These are phyloP conservation scores for Warburgia ugandensis DNA, from an alignment of 164 flowering plant species.

Conservation along the genomic window DNA sequence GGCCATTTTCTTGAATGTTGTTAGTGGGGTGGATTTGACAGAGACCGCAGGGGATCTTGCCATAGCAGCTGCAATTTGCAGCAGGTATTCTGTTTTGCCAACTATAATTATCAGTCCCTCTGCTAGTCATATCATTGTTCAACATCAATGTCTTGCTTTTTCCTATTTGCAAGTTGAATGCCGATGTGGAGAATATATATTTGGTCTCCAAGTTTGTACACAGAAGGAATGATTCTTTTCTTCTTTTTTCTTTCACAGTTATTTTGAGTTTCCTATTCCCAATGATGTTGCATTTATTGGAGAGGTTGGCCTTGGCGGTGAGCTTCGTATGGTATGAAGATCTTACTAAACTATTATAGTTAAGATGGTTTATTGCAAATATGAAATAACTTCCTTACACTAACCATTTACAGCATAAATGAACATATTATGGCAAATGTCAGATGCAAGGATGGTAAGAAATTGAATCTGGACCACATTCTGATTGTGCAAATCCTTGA, in stretches of 20 bases:
- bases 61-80: slow-evolving; percentile 91
- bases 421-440: neutral
- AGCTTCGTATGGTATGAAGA: slow-evolving; percentile 71
- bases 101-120: too few species aligned
- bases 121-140: too few species aligned
- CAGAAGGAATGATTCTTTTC: neutral
- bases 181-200: too few species aligned
- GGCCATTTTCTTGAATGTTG: slow-evolving; percentile 80
- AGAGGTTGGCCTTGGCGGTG: slow-evolving; percentile 94
- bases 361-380: neutral
- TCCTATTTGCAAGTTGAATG: neutral
- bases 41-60: slow-evolving; percentile 98
- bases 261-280: slow-evolving; percentile 81
- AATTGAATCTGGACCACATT: neutral
- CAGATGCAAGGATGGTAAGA: neutral
- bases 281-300: slow-evolving; percentile 77
- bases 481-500: neutral
- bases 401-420: neutral
- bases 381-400: neutral
- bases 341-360: neutral
- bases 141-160: neutral
- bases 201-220: too few species aligned
- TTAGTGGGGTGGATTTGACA: slow-evolving; percentile 60
- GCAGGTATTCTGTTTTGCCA: too few species aligned
- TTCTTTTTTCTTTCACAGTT: slow-evolving; percentile 31